These are phyloP conservation scores for Eutrema salsugineum DNA, from an alignment of 441 rosid genomes.

Conservation along the genomic window DNA sequence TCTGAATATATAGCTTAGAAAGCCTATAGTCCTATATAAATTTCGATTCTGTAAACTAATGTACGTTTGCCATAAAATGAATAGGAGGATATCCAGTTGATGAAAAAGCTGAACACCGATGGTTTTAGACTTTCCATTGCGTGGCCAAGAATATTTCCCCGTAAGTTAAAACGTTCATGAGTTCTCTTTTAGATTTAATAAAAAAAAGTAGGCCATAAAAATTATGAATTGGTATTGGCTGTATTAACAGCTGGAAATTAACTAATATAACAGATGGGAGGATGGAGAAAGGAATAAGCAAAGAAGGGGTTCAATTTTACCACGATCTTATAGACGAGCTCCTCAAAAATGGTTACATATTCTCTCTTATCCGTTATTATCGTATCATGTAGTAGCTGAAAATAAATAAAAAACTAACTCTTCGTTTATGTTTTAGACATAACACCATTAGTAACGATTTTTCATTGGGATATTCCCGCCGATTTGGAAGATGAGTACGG, in stretches of 20 bases:
- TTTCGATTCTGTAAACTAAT: neutral
- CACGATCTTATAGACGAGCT: conserved; percentile 41
- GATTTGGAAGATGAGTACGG: conserved; percentile 33
- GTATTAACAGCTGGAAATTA: neutral
- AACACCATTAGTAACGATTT: conserved; percentile 38
- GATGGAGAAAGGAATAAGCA: conserved; percentile 39
- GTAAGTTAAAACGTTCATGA: conserved; percentile 23
- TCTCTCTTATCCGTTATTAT: neutral
- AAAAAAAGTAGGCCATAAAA: neutral
- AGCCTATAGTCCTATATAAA: neutral
- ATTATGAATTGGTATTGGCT: neutral
- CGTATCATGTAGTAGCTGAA: neutral
- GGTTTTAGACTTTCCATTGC: conserved; percentile 43
- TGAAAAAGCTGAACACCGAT: conserved; percentile 37
- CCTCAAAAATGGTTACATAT: conserved; percentile 29
- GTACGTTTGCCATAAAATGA: neutral
- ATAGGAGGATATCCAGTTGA: conserved; percentile 37
- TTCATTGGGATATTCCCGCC: conserved; percentile 39
- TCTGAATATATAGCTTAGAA: neutral
- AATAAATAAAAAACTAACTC: neutral
- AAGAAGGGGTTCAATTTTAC: conserved; percentile 42
- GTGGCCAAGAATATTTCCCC: conserved; percentile 46
- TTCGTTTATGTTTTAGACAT: conserved; percentile 23
- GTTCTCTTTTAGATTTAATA: neutral
- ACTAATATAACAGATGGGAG: conserved; percentile 35